A percentile compares a stretch with the other conserved stretches of the same genome.
These are phyloP conservation scores for Chiua virens DNA, from an alignment of 768 basidiomycete genomes.

Conservation along the genomic window DNA sequence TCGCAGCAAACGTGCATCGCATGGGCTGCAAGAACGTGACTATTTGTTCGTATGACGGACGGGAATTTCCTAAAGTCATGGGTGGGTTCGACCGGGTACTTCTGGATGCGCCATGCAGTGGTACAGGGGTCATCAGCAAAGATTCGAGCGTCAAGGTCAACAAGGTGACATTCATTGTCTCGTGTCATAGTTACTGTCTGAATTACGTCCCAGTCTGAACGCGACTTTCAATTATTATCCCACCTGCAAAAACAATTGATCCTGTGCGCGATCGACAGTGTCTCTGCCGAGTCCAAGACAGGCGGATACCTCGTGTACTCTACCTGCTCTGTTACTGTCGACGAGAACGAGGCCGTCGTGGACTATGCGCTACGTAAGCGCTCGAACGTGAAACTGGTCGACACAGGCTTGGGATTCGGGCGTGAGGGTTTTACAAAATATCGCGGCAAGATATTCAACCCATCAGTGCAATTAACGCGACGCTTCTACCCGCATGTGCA, in stretches of 20 bases:
- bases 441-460: slow-evolving; percentile 87
- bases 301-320: slow-evolving; percentile 97
- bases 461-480: slow-evolving; percentile 76
- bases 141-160: slow-evolving; percentile 97
- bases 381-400: slow-evolving; percentile 88
- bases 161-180: slow-evolving; percentile 60
- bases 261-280: slow-evolving; percentile 96
- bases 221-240: slow-evolving; percentile 94
- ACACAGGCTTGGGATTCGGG: slow-evolving; percentile 91
- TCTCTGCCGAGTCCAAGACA: slow-evolving; percentile 83
- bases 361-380: slow-evolving; percentile 96
- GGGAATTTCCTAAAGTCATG: slow-evolving; percentile 98
- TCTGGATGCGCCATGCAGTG: slow-evolving; percentile 95
- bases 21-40: slow-evolving; percentile 98
- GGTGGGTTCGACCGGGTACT: slow-evolving; percentile 98
- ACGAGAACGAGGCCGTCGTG: slow-evolving; percentile 98
- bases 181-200: not conserved
- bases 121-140: slow-evolving; percentile 98
- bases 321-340: slow-evolving; percentile 96
- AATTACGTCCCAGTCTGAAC: slow-evolving; percentile 63
- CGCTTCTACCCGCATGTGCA: slow-evolving; percentile 97
- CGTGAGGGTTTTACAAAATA: slow-evolving; percentile 87
- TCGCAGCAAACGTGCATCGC: slow-evolving; percentile 95
- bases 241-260: slow-evolving; percentile 98
- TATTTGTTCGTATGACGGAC: slow-evolving; percentile 94